phyloP scores from a whole-genome alignment of 306 rosid genomes.

The Cucumis hystrix region DNA sequence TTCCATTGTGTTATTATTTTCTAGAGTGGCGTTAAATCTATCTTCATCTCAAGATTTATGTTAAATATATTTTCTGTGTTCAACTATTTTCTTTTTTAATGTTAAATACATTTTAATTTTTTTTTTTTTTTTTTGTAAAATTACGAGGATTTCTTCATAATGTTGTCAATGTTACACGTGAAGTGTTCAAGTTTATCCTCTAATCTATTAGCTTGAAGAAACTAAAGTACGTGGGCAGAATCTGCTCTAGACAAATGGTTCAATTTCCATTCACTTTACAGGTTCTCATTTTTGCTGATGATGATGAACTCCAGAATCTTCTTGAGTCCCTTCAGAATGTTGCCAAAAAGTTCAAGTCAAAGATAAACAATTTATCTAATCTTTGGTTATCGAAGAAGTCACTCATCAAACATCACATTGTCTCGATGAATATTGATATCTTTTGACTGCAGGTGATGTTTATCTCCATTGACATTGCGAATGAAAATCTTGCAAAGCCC shows the following conservation, averaged over 20 bases:
- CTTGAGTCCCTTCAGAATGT: conserved; percentile 52
- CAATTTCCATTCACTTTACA: conserved; percentile 13
- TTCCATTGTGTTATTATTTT: background rate
- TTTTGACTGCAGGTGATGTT: conserved; percentile 54
- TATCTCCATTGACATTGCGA: conserved; percentile 44
- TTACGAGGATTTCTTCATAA: background rate
- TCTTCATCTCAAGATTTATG: too few relatives aligned
- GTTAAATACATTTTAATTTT: too few relatives aligned
- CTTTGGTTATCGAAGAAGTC: conserved; percentile 8
- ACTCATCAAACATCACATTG: conserved; percentile 11
- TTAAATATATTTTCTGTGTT: too few relatives aligned
- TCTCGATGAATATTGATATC: conserved; percentile 2
- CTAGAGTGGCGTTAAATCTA: background rate
- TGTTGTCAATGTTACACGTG: background rate
- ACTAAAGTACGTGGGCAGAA: background rate
- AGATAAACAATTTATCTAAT: conserved; percentile 31
- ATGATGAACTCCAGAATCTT: conserved; percentile 42
- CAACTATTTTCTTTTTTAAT: too few relatives aligned
- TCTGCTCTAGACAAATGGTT: background rate
- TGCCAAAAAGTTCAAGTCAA: conserved; percentile 69
- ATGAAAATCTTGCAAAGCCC: conserved; percentile 94
- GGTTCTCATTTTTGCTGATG: conserved; percentile 63
- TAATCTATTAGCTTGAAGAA: too few relatives aligned
- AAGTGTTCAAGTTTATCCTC: too few relatives aligned
- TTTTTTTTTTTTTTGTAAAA: background rate